Base-by-base conservation (phyloP, 345 rosid genomes). In the Aegle marmelos region DNA sequence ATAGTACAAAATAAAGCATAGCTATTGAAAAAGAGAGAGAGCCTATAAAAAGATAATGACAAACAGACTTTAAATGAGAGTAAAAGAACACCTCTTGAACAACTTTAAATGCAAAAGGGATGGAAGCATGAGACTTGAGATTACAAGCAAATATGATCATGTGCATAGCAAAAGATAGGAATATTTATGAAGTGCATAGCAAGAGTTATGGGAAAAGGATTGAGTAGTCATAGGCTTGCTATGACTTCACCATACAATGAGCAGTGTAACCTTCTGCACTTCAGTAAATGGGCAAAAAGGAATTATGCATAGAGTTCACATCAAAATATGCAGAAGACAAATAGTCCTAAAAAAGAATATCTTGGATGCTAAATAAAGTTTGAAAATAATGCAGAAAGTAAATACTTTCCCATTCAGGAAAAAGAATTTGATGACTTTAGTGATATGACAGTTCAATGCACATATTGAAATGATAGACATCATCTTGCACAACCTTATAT, bases 401-500 rank as follows among this genome's bases (percentile, higher is more conserved):
- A 50, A 30, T 28, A 28, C 19, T 48, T 63, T 3, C 60, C 48
- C 70, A 65, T 24, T 21, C 34, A 33, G 2, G 34, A 65, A 4
- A 33, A 65, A 33, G 21, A 21, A 19, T 6, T 2, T 16, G 68
- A 64, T 64, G 13, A 8, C 33, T 76, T 53, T 33, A 28, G 36
- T 8, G 36, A 66, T 10, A 64, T 54, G 28, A 75, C 5, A 34
- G 5, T 76, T 54, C 17, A 76, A 28, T 19, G 64, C 58, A 41
- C 30, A 30, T 14, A 6, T 21, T 77, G 54, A 68, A 76, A 76
- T 67, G 65, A 66, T 34, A 67, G 22, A 7, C 31, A 37, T 13
- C 73, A 77, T 57, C 6, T 41, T 19, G 24, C 54, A 79, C 56
- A 78, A 93, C 99, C 98, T 94, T 96, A 80, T 91, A 96, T 74